Evolutionary conservation across 805 yeast species (phyloP), one percentile per base, ranked within the genome.

Genomic region (Hyphopichia homilentoma): DNA sequence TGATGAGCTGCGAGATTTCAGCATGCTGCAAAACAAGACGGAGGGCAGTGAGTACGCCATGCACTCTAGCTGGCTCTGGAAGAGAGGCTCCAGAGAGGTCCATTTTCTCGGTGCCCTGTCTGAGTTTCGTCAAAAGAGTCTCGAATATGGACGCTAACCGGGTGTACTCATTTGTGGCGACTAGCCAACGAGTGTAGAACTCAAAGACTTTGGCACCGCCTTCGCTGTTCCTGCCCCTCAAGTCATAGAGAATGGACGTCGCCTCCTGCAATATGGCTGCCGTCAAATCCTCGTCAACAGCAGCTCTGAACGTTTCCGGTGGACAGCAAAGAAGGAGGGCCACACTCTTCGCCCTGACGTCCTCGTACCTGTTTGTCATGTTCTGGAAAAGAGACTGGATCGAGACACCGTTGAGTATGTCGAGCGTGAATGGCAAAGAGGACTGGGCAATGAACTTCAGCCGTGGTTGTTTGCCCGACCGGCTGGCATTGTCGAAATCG

Each of bases 171-270:
- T 46, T 40, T 2, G 43, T 34, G 6, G 25, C 21, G 40, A 57
- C 51, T 30, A 63, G 55, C 35, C 68, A 47, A 36, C 44, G 41
- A 29, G 68, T 67, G 13, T 81, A 38, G 47, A 79, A 70, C 46
- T 74, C 76, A 18, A 83, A 59, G 11, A 80, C 61, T 24, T 79
- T 72, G 0, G 95, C 88, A 6, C 89, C 96, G 16, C 85, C 81
- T 38, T 88, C 96, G 27, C 84, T 80, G 36, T 70, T 76, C 33
- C 88, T 76, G 23, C 81, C 77, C 29, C 62, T 70, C 40, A 73
- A 51, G 32, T 68, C 68, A 17, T 48, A 39, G 25, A 73, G 44
- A 29, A 67, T 41, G 7, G 18, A 14, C 6, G 16, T 9, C 7
- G 30, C 21, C 4, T 3, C 13, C 8, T 18, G 4, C 7, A 18